Percentiles rank a stretch among this genome's conserved stretches.
These are phyloP conservation scores for Pleomassaria siparia DNA, from an alignment of 2,329 filamentous ascomycete genomes.

Conservation along the genomic window DNA sequence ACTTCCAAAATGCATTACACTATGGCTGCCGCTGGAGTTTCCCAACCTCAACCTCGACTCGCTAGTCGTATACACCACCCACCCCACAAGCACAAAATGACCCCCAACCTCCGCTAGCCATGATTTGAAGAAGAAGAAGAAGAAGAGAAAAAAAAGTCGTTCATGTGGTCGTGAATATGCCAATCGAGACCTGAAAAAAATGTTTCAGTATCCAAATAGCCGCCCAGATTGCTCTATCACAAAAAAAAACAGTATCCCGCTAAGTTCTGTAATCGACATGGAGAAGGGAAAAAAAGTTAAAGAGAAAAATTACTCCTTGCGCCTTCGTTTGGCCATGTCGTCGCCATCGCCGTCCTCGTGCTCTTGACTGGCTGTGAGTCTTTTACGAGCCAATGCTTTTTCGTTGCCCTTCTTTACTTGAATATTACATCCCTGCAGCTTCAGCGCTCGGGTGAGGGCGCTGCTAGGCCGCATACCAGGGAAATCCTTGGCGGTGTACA, in stretches of 20 bases:
- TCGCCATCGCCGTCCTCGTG: conserved; percentile 44
- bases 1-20: conserved; percentile 33
- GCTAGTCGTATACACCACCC: conserved; percentile 6
- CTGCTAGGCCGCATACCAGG: conserved; percentile 81
- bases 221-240: conserved; percentile 25
- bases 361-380: conserved; percentile 41
- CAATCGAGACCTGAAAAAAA: conserved; percentile 34
- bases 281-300: conserved; percentile 10
- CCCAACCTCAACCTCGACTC: not conserved
- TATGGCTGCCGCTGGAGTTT: conserved; percentile 13
- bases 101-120: conserved; percentile 10
- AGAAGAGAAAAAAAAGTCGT: conserved; percentile 17
- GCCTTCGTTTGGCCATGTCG: conserved; percentile 36
- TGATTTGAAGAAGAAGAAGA: conserved; percentile 1
- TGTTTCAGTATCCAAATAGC: conserved; percentile 36
- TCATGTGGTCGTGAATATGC: conserved; percentile 39
- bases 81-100: conserved; percentile 7
- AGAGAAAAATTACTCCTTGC: conserved; percentile 32
- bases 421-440: conserved; percentile 79
- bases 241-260: conserved; percentile 16
- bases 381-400: conserved; percentile 51
- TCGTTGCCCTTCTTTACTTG: conserved; percentile 86
- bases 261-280: conserved; percentile 5
- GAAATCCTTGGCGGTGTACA: conserved; percentile 84
- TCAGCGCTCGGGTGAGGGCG: conserved; percentile 69